These are phyloP conservation scores for Prototheca cutis DNA, from an alignment of 163 green algal species.

Conservation along the genomic window DNA sequence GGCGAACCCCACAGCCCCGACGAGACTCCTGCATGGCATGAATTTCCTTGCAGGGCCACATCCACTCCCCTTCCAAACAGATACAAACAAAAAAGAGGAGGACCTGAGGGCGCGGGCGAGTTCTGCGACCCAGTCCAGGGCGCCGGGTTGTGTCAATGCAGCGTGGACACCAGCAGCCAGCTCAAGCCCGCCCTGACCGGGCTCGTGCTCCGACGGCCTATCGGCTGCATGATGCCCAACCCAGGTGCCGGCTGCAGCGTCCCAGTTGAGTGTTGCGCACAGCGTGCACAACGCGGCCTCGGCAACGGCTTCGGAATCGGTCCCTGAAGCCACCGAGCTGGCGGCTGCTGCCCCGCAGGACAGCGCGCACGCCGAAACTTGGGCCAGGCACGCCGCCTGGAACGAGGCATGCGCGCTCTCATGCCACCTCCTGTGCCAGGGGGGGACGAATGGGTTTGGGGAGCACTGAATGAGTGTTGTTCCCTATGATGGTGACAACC, in stretches of 20 bases:
- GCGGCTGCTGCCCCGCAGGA: conserved; percentile 18
- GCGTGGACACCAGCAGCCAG: too few species aligned
- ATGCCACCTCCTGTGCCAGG: conserved; percentile 47
- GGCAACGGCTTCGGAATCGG: conserved; percentile 17
- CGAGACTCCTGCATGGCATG: neutral
- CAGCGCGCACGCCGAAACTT: conserved; percentile 41
- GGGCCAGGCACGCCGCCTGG: conserved; percentile 40
- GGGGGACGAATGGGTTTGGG: too few species aligned
- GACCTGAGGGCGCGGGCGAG: neutral
- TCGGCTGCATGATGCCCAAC: too few species aligned
- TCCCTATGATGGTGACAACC: too few species aligned
- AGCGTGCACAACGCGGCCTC: conserved; percentile 16
- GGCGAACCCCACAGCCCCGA: neutral
- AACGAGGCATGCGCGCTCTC: conserved; percentile 37
- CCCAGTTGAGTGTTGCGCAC: conserved; percentile 31
- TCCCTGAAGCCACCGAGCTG: neutral
- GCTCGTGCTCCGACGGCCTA: too few species aligned
- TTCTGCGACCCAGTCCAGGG: neutral
- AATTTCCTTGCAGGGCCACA: neutral
- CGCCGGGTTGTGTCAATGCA: neutral
- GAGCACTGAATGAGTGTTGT: too few species aligned
- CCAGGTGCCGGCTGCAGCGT: neutral
- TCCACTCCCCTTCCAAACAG: neutral
- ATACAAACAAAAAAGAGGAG: neutral
- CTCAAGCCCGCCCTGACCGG: too few species aligned